phyloP scores from a whole-genome alignment of 345 rosid species.

The Euclidium syriacum region DNA sequence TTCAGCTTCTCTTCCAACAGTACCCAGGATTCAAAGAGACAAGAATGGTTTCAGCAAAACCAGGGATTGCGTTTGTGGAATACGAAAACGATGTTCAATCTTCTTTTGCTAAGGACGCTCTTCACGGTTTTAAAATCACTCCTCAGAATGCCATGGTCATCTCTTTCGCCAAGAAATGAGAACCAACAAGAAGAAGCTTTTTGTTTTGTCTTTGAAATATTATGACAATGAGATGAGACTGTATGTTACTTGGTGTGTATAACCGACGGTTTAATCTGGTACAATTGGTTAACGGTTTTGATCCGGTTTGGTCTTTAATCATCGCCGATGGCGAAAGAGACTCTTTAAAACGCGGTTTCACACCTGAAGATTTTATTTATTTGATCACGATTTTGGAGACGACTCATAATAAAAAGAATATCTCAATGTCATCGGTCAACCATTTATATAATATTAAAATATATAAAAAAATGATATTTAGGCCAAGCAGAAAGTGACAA shows the following conservation, averaged over 20 bases:
- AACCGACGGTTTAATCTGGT: constrained; percentile 12
- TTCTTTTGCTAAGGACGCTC: constrained; percentile 80
- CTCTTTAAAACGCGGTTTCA: constrained; percentile 28
- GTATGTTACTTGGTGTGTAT: constrained; percentile 1
- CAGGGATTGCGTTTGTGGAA: constrained; percentile 93
- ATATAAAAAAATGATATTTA: not conserved
- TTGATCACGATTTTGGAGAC: constrained; percentile 6
- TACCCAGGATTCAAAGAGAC: constrained; percentile 93
- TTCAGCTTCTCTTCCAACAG: constrained; percentile 68
- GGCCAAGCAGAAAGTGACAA: constrained; percentile 24
- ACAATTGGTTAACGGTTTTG: too few relatives aligned
- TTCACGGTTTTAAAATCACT: constrained; percentile 84
- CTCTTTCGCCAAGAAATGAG: constrained; percentile 84
- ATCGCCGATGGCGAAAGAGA: constrained; percentile 12
- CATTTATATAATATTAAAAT: not conserved
- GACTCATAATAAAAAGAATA: constrained; percentile 15
- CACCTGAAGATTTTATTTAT: constrained; percentile 6
- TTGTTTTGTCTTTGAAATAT: not conserved
- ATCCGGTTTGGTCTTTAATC: constrained; percentile 19
- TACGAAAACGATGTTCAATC: constrained; percentile 84
- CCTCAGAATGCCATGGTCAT: constrained; percentile 84
- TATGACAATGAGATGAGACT: not conserved
- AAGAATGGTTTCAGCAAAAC: constrained; percentile 86
- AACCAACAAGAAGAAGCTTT: not conserved
- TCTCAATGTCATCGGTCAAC: constrained; percentile 16